phyloP scores from a whole-genome alignment of 768 basidiomycete genomes.

The Lanmaoa rubissima region DNA sequence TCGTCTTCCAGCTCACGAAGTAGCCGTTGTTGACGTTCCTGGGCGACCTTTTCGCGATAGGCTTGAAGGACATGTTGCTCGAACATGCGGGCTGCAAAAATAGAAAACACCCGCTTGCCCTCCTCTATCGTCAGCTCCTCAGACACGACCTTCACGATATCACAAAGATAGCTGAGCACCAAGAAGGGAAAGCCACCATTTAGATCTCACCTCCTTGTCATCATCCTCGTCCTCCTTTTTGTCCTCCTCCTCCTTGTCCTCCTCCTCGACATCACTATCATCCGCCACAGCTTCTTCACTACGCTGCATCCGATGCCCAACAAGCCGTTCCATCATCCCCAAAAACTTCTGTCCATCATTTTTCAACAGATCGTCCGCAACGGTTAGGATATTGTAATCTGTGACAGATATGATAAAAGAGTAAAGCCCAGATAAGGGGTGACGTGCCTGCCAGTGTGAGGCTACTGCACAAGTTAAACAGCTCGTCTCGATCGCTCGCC shows the following conservation, averaged over 20 bases:
- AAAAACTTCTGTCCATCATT: constrained; percentile 99
- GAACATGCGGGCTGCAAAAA: constrained; percentile 99
- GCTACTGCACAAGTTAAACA: constrained; percentile 78
- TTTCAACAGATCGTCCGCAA: constrained; percentile 97
- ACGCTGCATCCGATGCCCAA: constrained; percentile 88
- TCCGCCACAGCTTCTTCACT: constrained; percentile 72
- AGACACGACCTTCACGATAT: constrained; percentile 61
- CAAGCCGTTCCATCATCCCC: constrained; percentile 99
- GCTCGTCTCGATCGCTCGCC: constrained; percentile 55
- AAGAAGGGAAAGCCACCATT: background rate
- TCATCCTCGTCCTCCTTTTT: constrained; percentile 54
- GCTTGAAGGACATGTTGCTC: constrained; percentile 97
- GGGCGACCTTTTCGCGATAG: constrained; percentile 94
- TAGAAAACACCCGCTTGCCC: constrained; percentile 98
- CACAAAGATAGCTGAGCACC: constrained; percentile 10
- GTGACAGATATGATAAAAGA: constrained; percentile 22
- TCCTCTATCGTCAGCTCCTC: constrained; percentile 99
- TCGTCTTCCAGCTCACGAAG: constrained; percentile 95
- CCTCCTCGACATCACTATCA: constrained; percentile 60
- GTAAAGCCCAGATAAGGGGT: constrained; percentile 1
- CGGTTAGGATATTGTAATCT: constrained; percentile 93
- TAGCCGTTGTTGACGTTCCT: constrained; percentile 91
- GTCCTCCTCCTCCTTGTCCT: constrained; percentile 62
- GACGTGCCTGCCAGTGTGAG: constrained; percentile 78
- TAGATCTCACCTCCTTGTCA: constrained; percentile 43